Percentiles rank a stretch among this genome's conserved stretches.
These are phyloP conservation scores for Malus hybrid DNA, from an alignment of 331 rosid species.

Conservation along the genomic window DNA sequence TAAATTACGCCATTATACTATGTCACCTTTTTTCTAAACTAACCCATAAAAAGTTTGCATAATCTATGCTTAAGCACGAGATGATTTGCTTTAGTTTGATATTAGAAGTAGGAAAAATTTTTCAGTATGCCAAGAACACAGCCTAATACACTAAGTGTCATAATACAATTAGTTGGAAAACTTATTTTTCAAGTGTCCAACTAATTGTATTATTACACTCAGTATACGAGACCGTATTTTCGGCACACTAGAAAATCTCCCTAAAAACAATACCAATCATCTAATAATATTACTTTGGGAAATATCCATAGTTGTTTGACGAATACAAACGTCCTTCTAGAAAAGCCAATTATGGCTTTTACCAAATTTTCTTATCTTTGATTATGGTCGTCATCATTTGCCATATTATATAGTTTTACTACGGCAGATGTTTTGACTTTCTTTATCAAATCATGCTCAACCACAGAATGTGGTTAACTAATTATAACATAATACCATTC, in stretches of 20 bases:
- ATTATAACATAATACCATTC: neutral
- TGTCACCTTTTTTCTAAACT: neutral
- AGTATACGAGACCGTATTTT: too few relatives aligned
- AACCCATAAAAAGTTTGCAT: neutral
- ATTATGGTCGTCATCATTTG: slow-evolving; percentile 4
- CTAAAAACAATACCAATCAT: neutral
- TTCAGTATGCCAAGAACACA: too few relatives aligned
- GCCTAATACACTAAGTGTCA: too few relatives aligned
- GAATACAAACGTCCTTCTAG: slow-evolving; percentile 8
- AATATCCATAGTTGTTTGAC: neutral
- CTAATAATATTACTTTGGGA: neutral
- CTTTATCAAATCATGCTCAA: neutral
- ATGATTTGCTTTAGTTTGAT: slow-evolving; percentile 4
- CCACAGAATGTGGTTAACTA: neutral
- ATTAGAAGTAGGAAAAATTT: neutral
- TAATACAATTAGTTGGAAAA: too few relatives aligned
- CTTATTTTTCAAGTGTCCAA: too few relatives aligned
- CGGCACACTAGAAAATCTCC: too few relatives aligned
- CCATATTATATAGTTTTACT: neutral
- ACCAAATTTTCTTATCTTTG: neutral
- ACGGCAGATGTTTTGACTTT: neutral
- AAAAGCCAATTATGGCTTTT: neutral
- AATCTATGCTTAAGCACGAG: neutral
- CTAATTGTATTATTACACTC: too few relatives aligned
- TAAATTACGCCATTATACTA: neutral